Evolutionary conservation across 2,329 filamentous ascomycete species (phyloP).

Genomic region (Cladophialophora carrionii): DNA sequence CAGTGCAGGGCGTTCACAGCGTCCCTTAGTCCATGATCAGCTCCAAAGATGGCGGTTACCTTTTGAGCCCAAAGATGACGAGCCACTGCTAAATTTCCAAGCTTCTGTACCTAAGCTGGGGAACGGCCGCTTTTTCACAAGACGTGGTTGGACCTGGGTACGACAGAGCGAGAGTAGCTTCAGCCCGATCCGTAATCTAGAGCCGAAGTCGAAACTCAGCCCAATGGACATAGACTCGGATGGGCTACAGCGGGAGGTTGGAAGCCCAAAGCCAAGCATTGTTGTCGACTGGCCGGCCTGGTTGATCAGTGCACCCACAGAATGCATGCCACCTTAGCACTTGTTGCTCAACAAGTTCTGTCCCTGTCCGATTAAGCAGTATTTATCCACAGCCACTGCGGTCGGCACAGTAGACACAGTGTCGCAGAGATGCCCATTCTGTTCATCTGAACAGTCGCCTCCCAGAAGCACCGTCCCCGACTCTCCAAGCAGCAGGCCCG

Average conservation of each 20-base stretch:
- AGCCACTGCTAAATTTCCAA: neutral
- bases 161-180: neutral
- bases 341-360: neutral
- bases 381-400: neutral
- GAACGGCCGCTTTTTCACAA: neutral
- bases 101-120: neutral
- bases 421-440: neutral
- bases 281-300: neutral
- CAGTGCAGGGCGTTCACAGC: neutral
- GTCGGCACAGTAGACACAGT: neutral
- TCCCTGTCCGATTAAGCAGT: neutral
- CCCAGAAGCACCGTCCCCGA: constrained; percentile 43
- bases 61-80: neutral
- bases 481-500: constrained; percentile 50
- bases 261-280: neutral
- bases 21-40: neutral
- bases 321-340: neutral
- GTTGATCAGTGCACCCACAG: neutral
- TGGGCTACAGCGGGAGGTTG: neutral
- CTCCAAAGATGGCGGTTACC: neutral
- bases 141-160: neutral
- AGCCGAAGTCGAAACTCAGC: neutral
- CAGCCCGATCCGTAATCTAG: neutral
- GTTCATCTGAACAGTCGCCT: constrained; percentile 50
- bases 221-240: neutral